These are phyloP conservation scores for Stephanodiscus triporus DNA, from an alignment of 108 stramenopile species.

Conservation along the genomic window DNA sequence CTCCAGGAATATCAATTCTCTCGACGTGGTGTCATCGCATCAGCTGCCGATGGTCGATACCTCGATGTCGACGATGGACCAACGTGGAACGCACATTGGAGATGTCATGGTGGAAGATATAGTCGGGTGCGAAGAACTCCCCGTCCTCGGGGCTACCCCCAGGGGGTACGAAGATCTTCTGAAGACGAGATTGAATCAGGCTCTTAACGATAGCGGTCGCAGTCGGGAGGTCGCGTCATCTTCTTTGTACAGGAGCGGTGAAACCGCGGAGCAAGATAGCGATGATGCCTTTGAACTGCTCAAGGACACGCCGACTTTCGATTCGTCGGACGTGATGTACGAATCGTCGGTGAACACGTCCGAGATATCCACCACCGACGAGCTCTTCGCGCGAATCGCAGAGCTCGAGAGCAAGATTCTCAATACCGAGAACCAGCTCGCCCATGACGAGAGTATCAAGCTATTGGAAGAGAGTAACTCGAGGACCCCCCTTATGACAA, in stretches of 20 bases:
- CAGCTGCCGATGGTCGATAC: not conserved
- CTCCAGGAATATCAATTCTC: not conserved
- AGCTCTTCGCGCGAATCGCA: slow-evolving; percentile 22
- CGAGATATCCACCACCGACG: slow-evolving; percentile 12
- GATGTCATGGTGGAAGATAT: not conserved
- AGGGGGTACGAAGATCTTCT: not conserved
- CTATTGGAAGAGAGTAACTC: not conserved
- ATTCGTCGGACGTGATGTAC: not conserved
- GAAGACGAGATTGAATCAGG: not conserved
- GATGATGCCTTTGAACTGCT: not conserved
- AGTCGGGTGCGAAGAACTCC: not conserved
- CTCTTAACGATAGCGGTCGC: not conserved
- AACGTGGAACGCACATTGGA: not conserved
- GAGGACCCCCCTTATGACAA: not conserved
- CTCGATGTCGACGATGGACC: not conserved
- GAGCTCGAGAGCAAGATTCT: slow-evolving; percentile 18
- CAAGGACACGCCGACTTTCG: not conserved
- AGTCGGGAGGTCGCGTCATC: not conserved
- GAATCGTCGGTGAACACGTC: slow-evolving; percentile 9
- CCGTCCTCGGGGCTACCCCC: not conserved
- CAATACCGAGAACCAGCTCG: slow-evolving; percentile 9
- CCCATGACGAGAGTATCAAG: slow-evolving; percentile 3
- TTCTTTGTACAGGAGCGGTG: not conserved
- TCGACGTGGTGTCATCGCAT: not conserved
- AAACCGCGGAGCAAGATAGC: not conserved